phyloP scores from a whole-genome alignment of 2,329 filamentous ascomycete species.

The Penicillium palitans region DNA sequence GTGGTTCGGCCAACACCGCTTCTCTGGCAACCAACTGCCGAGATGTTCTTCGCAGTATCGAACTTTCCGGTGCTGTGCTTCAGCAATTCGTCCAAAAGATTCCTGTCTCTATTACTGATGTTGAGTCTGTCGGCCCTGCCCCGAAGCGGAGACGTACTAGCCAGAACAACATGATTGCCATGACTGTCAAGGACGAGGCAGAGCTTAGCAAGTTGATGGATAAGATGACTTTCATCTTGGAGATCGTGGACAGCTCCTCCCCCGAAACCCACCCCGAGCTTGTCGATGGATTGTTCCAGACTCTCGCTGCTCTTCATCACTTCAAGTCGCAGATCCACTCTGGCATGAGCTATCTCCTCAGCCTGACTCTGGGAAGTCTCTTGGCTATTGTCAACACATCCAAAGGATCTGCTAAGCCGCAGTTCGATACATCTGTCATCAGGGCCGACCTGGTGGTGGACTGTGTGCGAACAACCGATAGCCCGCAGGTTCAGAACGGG shows the following conservation, averaged over 20 bases:
- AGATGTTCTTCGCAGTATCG: conserved; percentile 70
- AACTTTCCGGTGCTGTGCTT: conserved; percentile 72
- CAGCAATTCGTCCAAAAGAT: conserved; percentile 71
- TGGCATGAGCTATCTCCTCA: conserved; percentile 87
- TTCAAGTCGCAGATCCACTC: conserved; percentile 78
- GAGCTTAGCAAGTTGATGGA: conserved; percentile 68
- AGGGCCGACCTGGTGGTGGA: conserved; percentile 90
- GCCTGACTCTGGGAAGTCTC: conserved; percentile 77
- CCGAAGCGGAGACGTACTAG: conserved; percentile 80
- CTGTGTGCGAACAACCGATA: conserved; percentile 87
- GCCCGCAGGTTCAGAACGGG: conserved; percentile 89
- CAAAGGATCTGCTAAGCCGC: conserved; percentile 49
- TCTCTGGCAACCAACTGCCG: conserved; percentile 44
- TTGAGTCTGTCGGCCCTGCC: conserved; percentile 69
- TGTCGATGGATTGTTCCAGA: conserved; percentile 75
- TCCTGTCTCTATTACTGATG: conserved; percentile 66
- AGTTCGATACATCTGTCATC: conserved; percentile 75
- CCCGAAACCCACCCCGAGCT: conserved; percentile 73
- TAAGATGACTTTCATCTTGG: conserved; percentile 81
- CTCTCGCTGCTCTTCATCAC: conserved; percentile 83
- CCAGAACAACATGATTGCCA: conserved; percentile 65
- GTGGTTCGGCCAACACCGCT: conserved; percentile 24
- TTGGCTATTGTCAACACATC: conserved; percentile 79
- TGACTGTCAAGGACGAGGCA: conserved; percentile 62
- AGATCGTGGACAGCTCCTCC: conserved; percentile 79